Evolutionary conservation across 2,329 filamentous ascomycete genomes (phyloP).

Genomic region (Fusarium vanettenii): DNA sequence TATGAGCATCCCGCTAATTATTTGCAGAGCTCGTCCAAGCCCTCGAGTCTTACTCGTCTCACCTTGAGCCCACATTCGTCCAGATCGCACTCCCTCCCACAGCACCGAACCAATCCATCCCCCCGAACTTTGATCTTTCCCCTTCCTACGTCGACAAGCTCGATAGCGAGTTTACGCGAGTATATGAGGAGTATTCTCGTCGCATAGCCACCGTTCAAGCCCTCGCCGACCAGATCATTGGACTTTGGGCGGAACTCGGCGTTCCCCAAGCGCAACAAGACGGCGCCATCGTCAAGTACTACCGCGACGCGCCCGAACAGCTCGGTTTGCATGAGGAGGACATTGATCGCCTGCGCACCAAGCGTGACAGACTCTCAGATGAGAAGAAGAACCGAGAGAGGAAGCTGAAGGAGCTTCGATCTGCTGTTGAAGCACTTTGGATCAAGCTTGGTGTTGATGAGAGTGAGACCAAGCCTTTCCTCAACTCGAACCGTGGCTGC

Average conservation of each 20-base stretch:
- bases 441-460: conserved; percentile 87
- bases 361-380: conserved; percentile 84
- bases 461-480: conserved; percentile 83
- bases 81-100: conserved; percentile 87
- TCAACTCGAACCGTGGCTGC: conserved; percentile 89
- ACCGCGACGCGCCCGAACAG: conserved; percentile 92
- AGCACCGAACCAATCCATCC: conserved; percentile 78
- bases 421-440: conserved; percentile 88
- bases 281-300: conserved; percentile 84
- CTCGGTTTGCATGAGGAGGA: conserved; percentile 93
- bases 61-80: conserved; percentile 91
- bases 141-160: conserved; percentile 86
- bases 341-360: conserved; percentile 75
- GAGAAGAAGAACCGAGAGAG: conserved; percentile 90
- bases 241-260: conserved; percentile 94
- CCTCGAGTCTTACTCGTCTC: conserved; percentile 94
- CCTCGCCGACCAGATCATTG: conserved; percentile 86
- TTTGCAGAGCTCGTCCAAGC: conserved; percentile 86
- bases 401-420: conserved; percentile 78
- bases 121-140: conserved; percentile 92
- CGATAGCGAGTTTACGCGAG: conserved; percentile 90
- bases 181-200: conserved; percentile 95
- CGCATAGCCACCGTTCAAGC: conserved; percentile 81
- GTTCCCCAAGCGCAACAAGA: conserved; percentile 95
- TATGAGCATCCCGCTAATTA: conserved; percentile 14